Conservation (phyloP, 768 basidiomycete genomes). For the Lactifluus pinguis region DNA sequence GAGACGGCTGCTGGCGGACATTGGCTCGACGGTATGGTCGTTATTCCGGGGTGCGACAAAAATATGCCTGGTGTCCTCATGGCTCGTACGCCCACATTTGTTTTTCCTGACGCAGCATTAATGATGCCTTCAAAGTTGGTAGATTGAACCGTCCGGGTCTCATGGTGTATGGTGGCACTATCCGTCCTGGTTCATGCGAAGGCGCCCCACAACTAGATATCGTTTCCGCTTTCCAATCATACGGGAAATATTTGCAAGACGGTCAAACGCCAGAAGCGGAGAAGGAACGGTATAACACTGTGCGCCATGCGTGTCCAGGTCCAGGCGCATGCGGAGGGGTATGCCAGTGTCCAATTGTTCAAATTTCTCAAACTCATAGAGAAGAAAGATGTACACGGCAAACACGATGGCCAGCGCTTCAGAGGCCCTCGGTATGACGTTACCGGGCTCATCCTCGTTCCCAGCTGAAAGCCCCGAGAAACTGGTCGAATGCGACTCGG, state of each 20-base stretch:
- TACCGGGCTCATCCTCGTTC: slow-evolving; percentile 95
- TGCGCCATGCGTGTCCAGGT: slow-evolving; percentile 94
- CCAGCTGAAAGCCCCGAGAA: slow-evolving; percentile 92
- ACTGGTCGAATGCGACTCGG: slow-evolving; percentile 65
- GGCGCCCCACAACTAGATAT: slow-evolving; percentile 86
- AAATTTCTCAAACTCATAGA: slow-evolving; percentile 4
- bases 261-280: slow-evolving; percentile 82
- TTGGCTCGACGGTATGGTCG: slow-evolving; percentile 97
- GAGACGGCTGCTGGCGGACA: slow-evolving; percentile 95
- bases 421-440: slow-evolving; percentile 92
- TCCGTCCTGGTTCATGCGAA: slow-evolving; percentile 85
- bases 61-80: slow-evolving; percentile 99
- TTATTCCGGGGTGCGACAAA: slow-evolving; percentile 96
- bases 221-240: slow-evolving; percentile 96
- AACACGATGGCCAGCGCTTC: slow-evolving; percentile 98
- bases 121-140: slow-evolving; percentile 48
- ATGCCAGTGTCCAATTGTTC: slow-evolving; percentile 16
- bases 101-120: background rate
- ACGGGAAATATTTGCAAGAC: slow-evolving; percentile 89
- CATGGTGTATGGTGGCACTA: slow-evolving; percentile 98
- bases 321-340: slow-evolving; percentile 97
- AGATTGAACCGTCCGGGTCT: slow-evolving; percentile 91
- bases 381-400: slow-evolving; percentile 84
- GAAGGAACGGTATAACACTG: slow-evolving; percentile 70
- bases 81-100: slow-evolving; percentile 57